phyloP scores from a whole-genome alignment of 2,329 filamentous ascomycete genomes.

The Fusarium udum region DNA sequence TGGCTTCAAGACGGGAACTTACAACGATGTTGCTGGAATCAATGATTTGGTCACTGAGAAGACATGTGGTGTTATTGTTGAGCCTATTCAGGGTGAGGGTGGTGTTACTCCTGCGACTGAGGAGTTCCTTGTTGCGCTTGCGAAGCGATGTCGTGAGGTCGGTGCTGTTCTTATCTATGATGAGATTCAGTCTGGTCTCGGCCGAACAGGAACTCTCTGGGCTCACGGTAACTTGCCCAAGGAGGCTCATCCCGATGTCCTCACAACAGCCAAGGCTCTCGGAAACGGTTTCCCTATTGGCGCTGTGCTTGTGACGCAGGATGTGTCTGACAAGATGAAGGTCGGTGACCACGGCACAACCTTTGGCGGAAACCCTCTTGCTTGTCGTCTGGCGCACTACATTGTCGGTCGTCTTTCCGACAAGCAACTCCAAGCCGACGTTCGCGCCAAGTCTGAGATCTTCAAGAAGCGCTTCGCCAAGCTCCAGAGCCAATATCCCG shows the following conservation, averaged over 20 bases:
- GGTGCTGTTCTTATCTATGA: slow-evolving; percentile 92
- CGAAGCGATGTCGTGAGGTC: slow-evolving; percentile 83
- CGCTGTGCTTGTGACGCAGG: slow-evolving; percentile 62
- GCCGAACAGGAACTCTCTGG: slow-evolving; percentile 89
- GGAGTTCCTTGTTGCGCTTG: slow-evolving; percentile 86
- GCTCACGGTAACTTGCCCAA: slow-evolving; percentile 79
- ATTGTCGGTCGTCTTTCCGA: slow-evolving; percentile 82
- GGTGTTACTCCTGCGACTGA: slow-evolving; percentile 85
- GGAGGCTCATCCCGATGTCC: slow-evolving; percentile 89
- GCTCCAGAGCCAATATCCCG: slow-evolving; percentile 65
- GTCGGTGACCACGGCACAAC: slow-evolving; percentile 91
- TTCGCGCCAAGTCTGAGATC: slow-evolving; percentile 70
- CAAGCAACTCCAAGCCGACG: slow-evolving; percentile 72
- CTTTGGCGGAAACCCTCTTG: slow-evolving; percentile 91
- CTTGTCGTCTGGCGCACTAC: slow-evolving; percentile 84
- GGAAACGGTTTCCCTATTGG: slow-evolving; percentile 97
- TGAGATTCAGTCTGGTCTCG: slow-evolving; percentile 95
- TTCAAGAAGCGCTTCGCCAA: slow-evolving; percentile 60
- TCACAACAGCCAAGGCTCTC: slow-evolving; percentile 94
- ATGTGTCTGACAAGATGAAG: slow-evolving; percentile 54
- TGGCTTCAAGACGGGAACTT: slow-evolving; percentile 86
- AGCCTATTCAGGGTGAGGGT: slow-evolving; percentile 97
- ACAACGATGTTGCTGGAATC: slow-evolving; percentile 82
- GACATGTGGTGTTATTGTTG: slow-evolving; percentile 94
- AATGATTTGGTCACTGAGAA: slow-evolving; percentile 79